Base-by-base conservation (phyloP, 2,329 filamentous ascomycete genomes). In the Leptographium radiaticola region DNA sequence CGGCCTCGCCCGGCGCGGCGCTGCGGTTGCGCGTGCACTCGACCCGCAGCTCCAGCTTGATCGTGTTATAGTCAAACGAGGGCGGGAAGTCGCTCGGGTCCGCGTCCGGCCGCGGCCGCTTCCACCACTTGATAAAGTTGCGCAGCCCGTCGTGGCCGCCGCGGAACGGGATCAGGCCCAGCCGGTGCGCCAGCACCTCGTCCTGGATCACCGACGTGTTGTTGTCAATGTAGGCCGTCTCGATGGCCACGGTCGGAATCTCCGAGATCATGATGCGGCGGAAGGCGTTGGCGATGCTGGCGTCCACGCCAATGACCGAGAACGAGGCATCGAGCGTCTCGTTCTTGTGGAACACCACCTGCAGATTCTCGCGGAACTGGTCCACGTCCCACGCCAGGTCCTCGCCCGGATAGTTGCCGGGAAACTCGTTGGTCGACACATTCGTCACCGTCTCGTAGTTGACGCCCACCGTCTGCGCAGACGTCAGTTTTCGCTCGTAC, bases 191-290 rank as follows among this genome's bases (percentile, higher is more conserved):
- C 51, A 98, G 83, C 6, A 98, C 91, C 73, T 98, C 93, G 66
- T 98, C 93, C 68, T 97, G 91, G 64, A 98, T 93, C 39, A 98
- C 89, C 6, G 89, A 95, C 51, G 91, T 97, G 75, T 98, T 98
- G 75, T 96, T 94, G 67, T 88, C 80, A 59, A 97, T 83, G 71
- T 86, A 98, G 66, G 95, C 88, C 58, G 83, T 84, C 75, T 98
- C 93, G 64, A 98, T 90, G 61, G 94, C 93, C 47, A 98, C 79
- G 2, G 89, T 93, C 18, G 91, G 89, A 52, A 98, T 87, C 73
- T 98, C 94, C 61, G 91, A 80, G 68, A 98, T 86, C 63, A 97
- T 79, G 63, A 97, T 97, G 63, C 93, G 89, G 57, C 93, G 89
- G 75, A 97, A 95, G 65, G 94, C 93, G 68, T 98, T 98, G 65